Percentiles rank a stretch among this genome's conserved stretches.
Evolutionary conservation across 139 green algal genomes (phyloP).

Genomic region (Micromonas commoda): DNA sequence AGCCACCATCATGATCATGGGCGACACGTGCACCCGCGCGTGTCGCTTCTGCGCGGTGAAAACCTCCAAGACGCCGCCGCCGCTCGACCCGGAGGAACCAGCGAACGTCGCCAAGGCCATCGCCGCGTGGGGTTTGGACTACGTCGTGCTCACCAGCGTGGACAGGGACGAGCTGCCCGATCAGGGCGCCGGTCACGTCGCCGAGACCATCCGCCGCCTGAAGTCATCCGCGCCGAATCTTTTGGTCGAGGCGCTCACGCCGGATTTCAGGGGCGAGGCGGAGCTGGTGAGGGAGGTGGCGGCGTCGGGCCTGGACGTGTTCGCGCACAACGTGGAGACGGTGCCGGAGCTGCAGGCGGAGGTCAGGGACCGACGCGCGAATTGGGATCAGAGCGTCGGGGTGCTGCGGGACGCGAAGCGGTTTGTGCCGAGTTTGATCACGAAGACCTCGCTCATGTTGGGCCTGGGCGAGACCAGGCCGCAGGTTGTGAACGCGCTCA

Average conservation of each 20-base stretch:
- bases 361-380: constrained; percentile 80
- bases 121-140: constrained; percentile 89
- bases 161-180: constrained; percentile 95
- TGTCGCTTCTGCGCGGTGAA: constrained; percentile 94
- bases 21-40: constrained; percentile 57
- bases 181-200: constrained; percentile 78
- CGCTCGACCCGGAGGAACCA: constrained; percentile 85
- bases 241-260: constrained; percentile 46
- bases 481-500: constrained; percentile 66
- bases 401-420: constrained; percentile 81
- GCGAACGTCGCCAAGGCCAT: constrained; percentile 84
- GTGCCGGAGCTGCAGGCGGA: constrained; percentile 73
- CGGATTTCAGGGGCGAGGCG: constrained; percentile 88
- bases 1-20: constrained; percentile 94
- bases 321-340: constrained; percentile 98
- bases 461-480: constrained; percentile 84
- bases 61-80: constrained; percentile 72
- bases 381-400: constrained; percentile 77
- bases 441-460: constrained; percentile 98
- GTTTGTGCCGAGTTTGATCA: constrained; percentile 54
- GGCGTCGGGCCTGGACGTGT: constrained; percentile 86
- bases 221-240: constrained; percentile 41
- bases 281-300: constrained; percentile 63
- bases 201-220: constrained; percentile 87
- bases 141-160: constrained; percentile 96